A percentile compares a stretch with the other conserved stretches of the same genome.
These are phyloP conservation scores for Xylariaceae sp. DNA, from an alignment of 2,329 filamentous ascomycete species.

Conservation along the genomic window DNA sequence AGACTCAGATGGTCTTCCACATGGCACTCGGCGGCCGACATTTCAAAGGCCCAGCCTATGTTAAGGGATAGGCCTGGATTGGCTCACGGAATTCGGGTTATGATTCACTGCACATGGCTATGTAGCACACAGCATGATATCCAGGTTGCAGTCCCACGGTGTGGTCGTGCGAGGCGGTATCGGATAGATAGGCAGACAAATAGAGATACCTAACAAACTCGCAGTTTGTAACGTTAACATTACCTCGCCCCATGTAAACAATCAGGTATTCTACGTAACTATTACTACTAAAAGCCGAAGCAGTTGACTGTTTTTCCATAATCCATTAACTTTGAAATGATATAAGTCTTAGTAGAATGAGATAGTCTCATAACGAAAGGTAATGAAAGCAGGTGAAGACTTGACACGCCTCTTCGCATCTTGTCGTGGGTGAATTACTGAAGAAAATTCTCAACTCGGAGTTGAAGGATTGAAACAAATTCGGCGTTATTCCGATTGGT, in stretches of 20 bases:
- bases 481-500: no score
- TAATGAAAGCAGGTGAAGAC: no score
- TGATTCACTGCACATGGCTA: constrained; percentile 8
- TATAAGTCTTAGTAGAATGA: background rate
- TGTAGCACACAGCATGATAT: constrained; percentile 15
- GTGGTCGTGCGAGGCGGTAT: constrained; percentile 2
- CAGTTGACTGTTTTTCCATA: background rate
- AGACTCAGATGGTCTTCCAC: constrained; percentile 15
- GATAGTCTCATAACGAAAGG: no score
- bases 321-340: background rate
- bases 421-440: no score
- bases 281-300: background rate
- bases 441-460: no score
- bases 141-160: constrained; percentile 15
- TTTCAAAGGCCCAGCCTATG: constrained; percentile 17
- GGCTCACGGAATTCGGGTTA: constrained; percentile 4
- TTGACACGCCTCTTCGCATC: no score
- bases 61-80: constrained; percentile 8
- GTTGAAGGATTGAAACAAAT: no score
- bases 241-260: background rate
- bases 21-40: constrained; percentile 13
- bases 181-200: constrained; percentile 2
- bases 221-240: constrained; percentile 9
- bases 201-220: background rate
- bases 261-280: background rate